Percentiles rank a stretch among this genome's conserved stretches.
Evolutionary conservation across 805 yeast genomes (phyloP).

Genomic region (Cyberlindnera misumaiensis): DNA sequence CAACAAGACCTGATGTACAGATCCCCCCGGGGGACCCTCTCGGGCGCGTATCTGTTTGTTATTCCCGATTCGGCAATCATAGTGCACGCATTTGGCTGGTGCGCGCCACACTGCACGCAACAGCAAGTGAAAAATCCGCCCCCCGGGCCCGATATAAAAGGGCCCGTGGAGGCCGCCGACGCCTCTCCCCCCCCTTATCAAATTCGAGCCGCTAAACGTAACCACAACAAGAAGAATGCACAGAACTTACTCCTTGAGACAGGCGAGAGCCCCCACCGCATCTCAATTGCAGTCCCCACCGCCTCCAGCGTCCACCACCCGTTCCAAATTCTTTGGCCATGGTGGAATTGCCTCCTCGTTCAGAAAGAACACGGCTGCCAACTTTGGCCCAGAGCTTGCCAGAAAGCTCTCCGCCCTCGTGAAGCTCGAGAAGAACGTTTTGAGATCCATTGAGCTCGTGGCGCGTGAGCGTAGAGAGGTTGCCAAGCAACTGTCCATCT

Average conservation of each 20-base stretch:
- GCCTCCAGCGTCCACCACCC: constrained; percentile 73
- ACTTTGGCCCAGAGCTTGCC: constrained; percentile 90
- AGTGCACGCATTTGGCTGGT: constrained; percentile 1
- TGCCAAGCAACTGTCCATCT: constrained; percentile 91
- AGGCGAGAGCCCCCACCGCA: constrained; percentile 75
- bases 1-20: no score
- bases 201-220: background rate
- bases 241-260: constrained; percentile 79
- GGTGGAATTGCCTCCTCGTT: constrained; percentile 61
- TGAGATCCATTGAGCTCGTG: constrained; percentile 88
- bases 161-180: background rate
- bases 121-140: no score
- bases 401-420: constrained; percentile 86
- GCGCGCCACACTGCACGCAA: background rate
- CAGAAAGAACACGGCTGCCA: constrained; percentile 83
- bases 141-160: constrained; percentile 1
- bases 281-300: constrained; percentile 75
- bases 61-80: background rate
- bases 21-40: no score
- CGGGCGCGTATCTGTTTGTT: background rate
- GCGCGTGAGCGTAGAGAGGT: constrained; percentile 93
- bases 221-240: constrained; percentile 43
- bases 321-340: constrained; percentile 69
- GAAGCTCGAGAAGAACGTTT: constrained; percentile 93
- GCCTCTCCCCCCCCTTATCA: background rate